These are phyloP conservation scores for Cucurbita moschata DNA, from an alignment of 306 rosid species.

Conservation along the genomic window DNA sequence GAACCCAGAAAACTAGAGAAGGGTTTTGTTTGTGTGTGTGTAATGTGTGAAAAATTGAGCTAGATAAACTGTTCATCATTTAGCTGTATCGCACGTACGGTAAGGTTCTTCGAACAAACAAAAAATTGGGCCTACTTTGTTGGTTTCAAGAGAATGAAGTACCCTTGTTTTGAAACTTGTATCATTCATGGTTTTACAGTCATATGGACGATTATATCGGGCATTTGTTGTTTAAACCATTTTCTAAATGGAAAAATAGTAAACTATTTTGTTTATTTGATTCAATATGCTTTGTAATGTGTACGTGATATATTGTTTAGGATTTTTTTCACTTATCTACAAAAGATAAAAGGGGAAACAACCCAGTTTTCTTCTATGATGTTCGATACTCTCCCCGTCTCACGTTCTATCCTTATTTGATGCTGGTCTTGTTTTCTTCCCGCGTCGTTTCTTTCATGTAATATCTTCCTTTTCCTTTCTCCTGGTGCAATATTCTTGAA, in stretches of 20 bases:
- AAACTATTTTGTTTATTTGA: not conserved
- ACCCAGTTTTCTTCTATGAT: conserved; percentile 1
- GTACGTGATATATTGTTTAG: not conserved
- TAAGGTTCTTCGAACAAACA: not conserved
- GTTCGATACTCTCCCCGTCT: not conserved
- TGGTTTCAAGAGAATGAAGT: not conserved
- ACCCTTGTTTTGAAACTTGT: not conserved
- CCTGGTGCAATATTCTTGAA: not conserved
- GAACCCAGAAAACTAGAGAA: not conserved
- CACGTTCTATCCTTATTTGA: not conserved
- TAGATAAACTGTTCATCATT: not conserved
- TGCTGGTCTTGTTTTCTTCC: not conserved
- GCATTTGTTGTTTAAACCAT: not conserved
- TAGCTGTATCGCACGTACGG: not conserved
- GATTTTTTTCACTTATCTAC: not conserved
- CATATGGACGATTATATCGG: not conserved
- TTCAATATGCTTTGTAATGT: not conserved
- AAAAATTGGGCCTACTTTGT: not conserved
- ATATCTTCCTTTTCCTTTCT: not conserved
- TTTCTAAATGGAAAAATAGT: not conserved
- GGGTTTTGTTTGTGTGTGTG: not conserved
- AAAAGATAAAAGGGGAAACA: not conserved
- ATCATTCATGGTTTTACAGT: not conserved
- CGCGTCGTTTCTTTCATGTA: not conserved
- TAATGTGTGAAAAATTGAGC: not conserved